phyloP scores from a whole-genome alignment of 1,139 yeast species.

The Yamadazyma aaseri region DNA sequence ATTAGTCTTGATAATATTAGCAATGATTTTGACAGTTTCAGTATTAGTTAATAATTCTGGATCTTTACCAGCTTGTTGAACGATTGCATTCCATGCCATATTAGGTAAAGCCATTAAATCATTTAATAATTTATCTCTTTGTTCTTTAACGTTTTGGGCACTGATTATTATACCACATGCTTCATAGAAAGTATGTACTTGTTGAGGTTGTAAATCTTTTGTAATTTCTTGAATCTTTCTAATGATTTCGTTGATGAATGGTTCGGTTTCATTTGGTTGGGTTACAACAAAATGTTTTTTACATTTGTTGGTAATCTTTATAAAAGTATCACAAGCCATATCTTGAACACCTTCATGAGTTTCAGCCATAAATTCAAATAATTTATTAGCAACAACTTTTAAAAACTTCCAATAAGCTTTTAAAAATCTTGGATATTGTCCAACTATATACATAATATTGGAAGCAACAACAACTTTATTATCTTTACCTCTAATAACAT shows the following conservation, averaged over 20 bases:
- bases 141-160: constrained; percentile 64
- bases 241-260: constrained; percentile 89
- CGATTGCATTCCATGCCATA: constrained; percentile 90
- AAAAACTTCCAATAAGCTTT: constrained; percentile 98
- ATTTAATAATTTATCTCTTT: constrained; percentile 68
- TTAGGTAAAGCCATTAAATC: constrained; percentile 91
- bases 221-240: constrained; percentile 81
- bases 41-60: constrained; percentile 81
- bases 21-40: constrained; percentile 88
- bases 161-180: constrained; percentile 95
- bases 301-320: constrained; percentile 92
- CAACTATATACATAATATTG: constrained; percentile 97
- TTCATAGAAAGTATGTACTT: constrained; percentile 95
- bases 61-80: constrained; percentile 83
- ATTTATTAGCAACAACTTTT: constrained; percentile 91
- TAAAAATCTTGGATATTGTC: constrained; percentile 95
- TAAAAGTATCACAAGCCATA: constrained; percentile 99
- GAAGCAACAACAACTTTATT: constrained; percentile 99
- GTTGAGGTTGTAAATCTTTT: constrained; percentile 93
- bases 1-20: constrained; percentile 90
- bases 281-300: constrained; percentile 90
- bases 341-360: constrained; percentile 99
- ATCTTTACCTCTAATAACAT: constrained; percentile 95
- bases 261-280: constrained; percentile 85
- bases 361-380: constrained; percentile 98